Conservation (phyloP, 805 yeast species). For the Nakazawaea wickerhamii region DNA sequence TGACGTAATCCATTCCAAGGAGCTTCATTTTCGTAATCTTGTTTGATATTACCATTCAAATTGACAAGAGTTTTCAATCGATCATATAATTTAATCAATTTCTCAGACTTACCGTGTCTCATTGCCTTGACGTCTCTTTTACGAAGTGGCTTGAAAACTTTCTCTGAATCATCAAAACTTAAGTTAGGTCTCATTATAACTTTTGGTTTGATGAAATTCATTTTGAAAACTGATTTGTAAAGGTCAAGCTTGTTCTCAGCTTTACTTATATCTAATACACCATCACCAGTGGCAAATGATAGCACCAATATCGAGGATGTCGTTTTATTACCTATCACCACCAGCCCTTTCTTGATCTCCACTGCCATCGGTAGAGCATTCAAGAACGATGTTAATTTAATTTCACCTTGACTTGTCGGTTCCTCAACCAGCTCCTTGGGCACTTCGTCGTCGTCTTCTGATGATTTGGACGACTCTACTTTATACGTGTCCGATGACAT, state of each 20-base stretch:
- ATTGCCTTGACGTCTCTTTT: conserved; percentile 1
- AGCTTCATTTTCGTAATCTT: conserved; percentile 11
- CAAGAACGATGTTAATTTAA: conserved; percentile 19
- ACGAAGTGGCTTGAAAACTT: conserved; percentile 2
- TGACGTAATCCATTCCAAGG: conserved; percentile 77
- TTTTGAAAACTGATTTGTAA: conserved; percentile 41
- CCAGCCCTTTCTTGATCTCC: conserved; percentile 57
- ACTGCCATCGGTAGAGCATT: conserved; percentile 58
- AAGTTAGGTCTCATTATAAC: conserved; percentile 67
- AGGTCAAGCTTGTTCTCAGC: conserved; percentile 47
- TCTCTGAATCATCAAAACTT: conserved; percentile 37
- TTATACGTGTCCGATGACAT: background rate
- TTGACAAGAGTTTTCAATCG: background rate
- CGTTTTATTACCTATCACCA: conserved; percentile 73
- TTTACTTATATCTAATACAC: conserved; percentile 49
- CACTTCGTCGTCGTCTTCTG: background rate
- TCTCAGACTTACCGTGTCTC: conserved; percentile 9
- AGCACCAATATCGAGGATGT: conserved; percentile 70
- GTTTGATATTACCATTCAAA: background rate
- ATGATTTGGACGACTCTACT: background rate
- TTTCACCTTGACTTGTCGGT: background rate
- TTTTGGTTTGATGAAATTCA: conserved; percentile 47
- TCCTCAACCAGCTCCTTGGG: background rate
- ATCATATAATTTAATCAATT: background rate
- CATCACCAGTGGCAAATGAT: conserved; percentile 50